Conservation (phyloP, 371 early-diverging fungal species). For the Capniomyces stellatus region DNA sequence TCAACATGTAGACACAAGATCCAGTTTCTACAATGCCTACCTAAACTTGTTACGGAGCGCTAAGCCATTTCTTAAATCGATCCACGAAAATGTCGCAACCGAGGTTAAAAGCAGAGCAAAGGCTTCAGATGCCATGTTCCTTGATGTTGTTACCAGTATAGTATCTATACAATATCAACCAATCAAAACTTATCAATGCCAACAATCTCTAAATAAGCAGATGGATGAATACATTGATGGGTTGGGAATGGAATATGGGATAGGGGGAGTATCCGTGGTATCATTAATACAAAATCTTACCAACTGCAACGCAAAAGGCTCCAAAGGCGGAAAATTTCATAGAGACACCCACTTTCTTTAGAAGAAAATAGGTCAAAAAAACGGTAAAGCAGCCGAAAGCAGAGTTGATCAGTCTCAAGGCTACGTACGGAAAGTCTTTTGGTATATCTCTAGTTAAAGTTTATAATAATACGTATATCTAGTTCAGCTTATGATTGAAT, state of each 20-base stretch:
- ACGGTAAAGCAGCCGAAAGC: background rate
- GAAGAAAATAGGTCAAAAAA: background rate
- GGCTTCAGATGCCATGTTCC: background rate
- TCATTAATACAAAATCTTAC: background rate
- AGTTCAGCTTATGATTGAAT: too few relatives aligned
- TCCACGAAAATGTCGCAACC: background rate
- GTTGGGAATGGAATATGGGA: too few relatives aligned
- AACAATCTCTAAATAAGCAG: too few relatives aligned
- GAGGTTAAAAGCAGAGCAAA: background rate
- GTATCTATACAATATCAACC: background rate
- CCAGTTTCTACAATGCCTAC: background rate
- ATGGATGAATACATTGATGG: too few relatives aligned
- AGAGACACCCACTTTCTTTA: background rate
- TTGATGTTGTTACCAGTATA: background rate
- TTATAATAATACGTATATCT: too few relatives aligned
- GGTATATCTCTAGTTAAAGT: background rate
- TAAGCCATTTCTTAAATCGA: background rate
- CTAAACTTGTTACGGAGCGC: background rate
- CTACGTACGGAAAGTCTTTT: background rate
- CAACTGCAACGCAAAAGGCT: background rate
- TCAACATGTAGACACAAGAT: too few relatives aligned
- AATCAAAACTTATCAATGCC: too few relatives aligned
- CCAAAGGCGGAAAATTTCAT: background rate
- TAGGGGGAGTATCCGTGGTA: background rate
- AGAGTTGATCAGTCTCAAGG: background rate